Evolutionary conservation across 306 rosid genomes (phyloP).

Genomic region (Parietaria judaica): DNA sequence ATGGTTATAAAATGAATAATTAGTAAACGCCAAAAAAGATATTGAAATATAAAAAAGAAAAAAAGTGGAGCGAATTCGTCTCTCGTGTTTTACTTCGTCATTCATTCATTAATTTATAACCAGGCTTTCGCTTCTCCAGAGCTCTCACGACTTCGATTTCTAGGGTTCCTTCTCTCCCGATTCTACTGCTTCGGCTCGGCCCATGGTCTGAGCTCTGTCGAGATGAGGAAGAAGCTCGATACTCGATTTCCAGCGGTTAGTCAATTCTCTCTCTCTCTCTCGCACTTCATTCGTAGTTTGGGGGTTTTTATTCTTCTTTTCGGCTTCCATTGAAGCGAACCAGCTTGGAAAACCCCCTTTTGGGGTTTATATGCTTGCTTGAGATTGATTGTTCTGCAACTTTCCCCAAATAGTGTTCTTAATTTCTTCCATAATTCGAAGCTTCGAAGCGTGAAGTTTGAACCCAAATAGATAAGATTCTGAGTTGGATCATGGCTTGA

Average conservation of each 20-base stretch:
- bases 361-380: neutral
- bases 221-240: slow-evolving; percentile 65
- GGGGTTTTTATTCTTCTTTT: neutral
- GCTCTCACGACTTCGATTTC: slow-evolving; percentile 1
- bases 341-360: neutral
- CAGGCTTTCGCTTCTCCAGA: neutral
- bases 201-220: slow-evolving; percentile 14
- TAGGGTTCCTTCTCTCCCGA: slow-evolving; percentile 1
- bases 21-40: neutral
- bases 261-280: neutral
- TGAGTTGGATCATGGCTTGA: neutral
- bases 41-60: neutral
- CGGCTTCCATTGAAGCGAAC: neutral
- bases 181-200: neutral
- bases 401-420: neutral
- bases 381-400: neutral
- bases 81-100: neutral
- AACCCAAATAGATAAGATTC: neutral
- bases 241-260: slow-evolving; percentile 76
- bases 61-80: neutral
- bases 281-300: no score
- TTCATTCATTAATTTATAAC: neutral
- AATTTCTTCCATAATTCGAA: neutral
- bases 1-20: no score
- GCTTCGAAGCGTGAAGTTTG: neutral